These are phyloP conservation scores for Aspergillus aculeatinus DNA, from an alignment of 2,329 filamentous ascomycete genomes.

Conservation along the genomic window DNA sequence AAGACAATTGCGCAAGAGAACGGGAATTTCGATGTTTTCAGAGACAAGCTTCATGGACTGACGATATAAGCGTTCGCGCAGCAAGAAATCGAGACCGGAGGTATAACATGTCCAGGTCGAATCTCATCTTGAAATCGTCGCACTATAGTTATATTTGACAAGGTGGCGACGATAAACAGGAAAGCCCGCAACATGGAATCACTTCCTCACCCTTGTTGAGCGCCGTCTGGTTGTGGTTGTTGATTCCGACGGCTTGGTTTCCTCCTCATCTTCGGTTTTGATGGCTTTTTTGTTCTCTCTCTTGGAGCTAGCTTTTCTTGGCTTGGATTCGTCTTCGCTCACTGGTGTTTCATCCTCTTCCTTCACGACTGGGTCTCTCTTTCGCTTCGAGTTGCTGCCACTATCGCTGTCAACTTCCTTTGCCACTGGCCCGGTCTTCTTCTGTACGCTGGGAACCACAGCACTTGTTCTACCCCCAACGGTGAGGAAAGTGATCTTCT, in stretches of 20 bases:
- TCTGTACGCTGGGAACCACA: slow-evolving; percentile 80
- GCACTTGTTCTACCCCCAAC: slow-evolving; percentile 92
- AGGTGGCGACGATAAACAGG: background rate
- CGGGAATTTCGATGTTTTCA: slow-evolving; percentile 36
- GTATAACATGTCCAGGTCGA: background rate
- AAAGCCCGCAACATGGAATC: background rate
- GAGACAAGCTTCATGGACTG: slow-evolving; percentile 29
- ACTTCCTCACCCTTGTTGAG: slow-evolving; percentile 31
- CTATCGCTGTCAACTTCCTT: slow-evolving; percentile 48
- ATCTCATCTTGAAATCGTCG: background rate
- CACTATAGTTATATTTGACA: background rate
- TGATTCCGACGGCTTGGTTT: slow-evolving; percentile 15
- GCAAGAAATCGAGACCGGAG: background rate
- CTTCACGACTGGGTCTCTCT: slow-evolving; percentile 30
- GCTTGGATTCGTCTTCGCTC: slow-evolving; percentile 21
- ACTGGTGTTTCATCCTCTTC: slow-evolving; percentile 22
- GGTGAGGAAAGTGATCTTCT: slow-evolving; percentile 80
- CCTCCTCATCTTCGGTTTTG: slow-evolving; percentile 26
- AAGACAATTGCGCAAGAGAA: slow-evolving; percentile 17
- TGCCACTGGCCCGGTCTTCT: slow-evolving; percentile 67
- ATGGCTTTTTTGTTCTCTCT: slow-evolving; percentile 21
- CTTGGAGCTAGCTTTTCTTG: slow-evolving; percentile 28
- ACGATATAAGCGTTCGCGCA: slow-evolving; percentile 21
- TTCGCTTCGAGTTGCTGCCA: slow-evolving; percentile 31
- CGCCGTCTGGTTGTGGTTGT: slow-evolving; percentile 26